phyloP scores from a whole-genome alignment of 1,139 yeast genomes.

The Yamadazyma kanchanaburiensis region DNA sequence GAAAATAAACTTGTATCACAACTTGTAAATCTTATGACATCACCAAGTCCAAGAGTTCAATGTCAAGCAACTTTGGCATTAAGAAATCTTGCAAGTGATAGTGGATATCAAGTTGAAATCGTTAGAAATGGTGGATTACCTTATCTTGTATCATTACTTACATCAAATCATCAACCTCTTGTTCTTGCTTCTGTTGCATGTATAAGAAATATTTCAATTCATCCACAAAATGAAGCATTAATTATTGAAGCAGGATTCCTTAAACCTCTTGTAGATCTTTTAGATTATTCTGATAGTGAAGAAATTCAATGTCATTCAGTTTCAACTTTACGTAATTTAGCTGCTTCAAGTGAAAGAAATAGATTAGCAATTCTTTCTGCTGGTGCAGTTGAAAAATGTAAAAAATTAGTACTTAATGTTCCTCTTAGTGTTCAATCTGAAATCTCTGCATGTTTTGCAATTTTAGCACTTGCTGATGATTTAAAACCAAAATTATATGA shows the following conservation, averaged over 20 bases:
- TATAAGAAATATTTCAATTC: conserved; percentile 92
- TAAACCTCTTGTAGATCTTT: conserved; percentile 79
- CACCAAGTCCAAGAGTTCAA: conserved; percentile 89
- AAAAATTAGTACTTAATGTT: conserved; percentile 77
- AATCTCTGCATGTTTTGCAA: conserved; percentile 96
- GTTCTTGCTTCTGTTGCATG: conserved; percentile 97
- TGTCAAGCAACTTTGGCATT: conserved; percentile 97
- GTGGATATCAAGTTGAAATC: conserved; percentile 88
- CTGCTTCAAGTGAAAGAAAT: conserved; percentile 92
- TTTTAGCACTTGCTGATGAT: conserved; percentile 93
- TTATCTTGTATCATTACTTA: conserved; percentile 80
- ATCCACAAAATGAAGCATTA: conserved; percentile 91
- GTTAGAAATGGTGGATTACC: conserved; percentile 96
- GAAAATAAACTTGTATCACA: conserved; percentile 93
- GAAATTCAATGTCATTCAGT: conserved; percentile 98
- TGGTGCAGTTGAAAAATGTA: conserved; percentile 93
- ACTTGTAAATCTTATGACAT: conserved; percentile 87
- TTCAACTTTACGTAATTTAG: conserved; percentile 89
- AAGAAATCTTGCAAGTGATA: conserved; percentile 93
- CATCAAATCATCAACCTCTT: conserved; percentile 87
- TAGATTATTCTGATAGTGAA: conserved; percentile 84
- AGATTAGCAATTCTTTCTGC: conserved; percentile 90
- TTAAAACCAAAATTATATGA: conserved; percentile 82
- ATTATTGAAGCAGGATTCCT: conserved; percentile 96
- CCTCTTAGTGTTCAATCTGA: conserved; percentile 93